Base-by-base conservation (phyloP, 2,329 filamentous ascomycete species). In the Verruconis gallopava region DNA sequence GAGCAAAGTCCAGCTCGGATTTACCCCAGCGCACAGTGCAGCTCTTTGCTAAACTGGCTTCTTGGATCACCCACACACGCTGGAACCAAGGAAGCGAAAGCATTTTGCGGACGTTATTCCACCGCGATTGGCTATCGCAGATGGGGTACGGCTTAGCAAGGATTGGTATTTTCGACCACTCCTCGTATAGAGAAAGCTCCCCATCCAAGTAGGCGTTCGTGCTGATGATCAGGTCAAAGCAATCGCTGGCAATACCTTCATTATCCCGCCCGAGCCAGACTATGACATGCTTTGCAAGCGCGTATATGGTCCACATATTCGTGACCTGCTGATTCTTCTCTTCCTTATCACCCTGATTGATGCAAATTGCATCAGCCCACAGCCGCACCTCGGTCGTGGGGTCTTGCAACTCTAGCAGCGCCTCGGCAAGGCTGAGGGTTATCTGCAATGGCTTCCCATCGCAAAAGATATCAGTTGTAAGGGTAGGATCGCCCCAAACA, bases 201-300 rank as follows among this genome's bases (percentile, higher is more conserved):
- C 21, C 2, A 9, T 20, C 20, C 13, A n/a, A 9, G 4, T 25
- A 11, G 37, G 21, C 37, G 15, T 25, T 17, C 17, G 4, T 38
- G n/a, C 21, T 38, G 13, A 38, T n/a, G 3, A 38, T 4, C 12
- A 25, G 30, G 17, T 21, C 37, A n/a, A 38, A 14, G 5, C 21
- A 21, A 38, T 25, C 20, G 21, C 37, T 25, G n/a, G n/a, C n/a
- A n/a, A n/a, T n/a, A 25, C 37, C 20, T 12, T 33, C 40, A 17
- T n/a, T n/a, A 12, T 42, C 40, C 9, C 20, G 21, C 4, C 40
- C 40, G 6, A 42, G 33, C 40, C 40, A 42, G 15, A 42, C 17
- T n/a, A 22, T 14, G 18, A 20, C 25, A 3, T 20, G 12, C 12
- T 13, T 15, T 15, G 40, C 40, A 12, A 36, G 30, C 18, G 21